Percentiles rank a stretch among this genome's conserved stretches.
Conservation (phyloP, 1,284 basidiomycete species). For the Ceratobasidium sp. region DNA sequence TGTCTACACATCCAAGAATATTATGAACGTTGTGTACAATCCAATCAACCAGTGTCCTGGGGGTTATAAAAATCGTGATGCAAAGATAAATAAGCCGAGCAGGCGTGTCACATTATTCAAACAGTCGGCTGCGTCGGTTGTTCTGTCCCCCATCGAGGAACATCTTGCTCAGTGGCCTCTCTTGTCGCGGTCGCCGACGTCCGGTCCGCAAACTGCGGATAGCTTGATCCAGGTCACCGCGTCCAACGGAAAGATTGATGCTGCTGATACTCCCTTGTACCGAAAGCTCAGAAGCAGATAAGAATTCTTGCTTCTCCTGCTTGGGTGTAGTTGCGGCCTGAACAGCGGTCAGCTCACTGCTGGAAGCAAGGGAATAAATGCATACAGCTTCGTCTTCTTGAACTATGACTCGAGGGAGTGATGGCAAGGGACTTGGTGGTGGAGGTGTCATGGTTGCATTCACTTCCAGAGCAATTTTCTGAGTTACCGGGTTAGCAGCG, state of each 20-base stretch:
- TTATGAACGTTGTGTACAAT: constrained; percentile 3
- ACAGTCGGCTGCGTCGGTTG: constrained; percentile 35
- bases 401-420: not conserved
- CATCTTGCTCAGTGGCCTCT: constrained; percentile 73
- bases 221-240: constrained; percentile 82
- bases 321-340: constrained; percentile 34
- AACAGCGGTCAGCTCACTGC: constrained; percentile 1
- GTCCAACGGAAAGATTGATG: constrained; percentile 64
- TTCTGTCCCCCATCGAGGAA: constrained; percentile 73
- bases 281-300: constrained; percentile 55
- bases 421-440: constrained; percentile 1
- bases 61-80: not conserved
- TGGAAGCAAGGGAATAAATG: not conserved
- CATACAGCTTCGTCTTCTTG: constrained; percentile 25
- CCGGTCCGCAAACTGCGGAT: constrained; percentile 79
- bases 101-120: constrained; percentile 2
- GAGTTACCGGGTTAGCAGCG: constrained; percentile 36
- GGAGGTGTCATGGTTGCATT: constrained; percentile 61
- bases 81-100: constrained; percentile 13
- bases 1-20: not conserved
- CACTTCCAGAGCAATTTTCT: constrained; percentile 83
- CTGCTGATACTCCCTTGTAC: constrained; percentile 47
- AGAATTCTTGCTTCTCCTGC: constrained; percentile 41
- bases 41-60: not conserved
- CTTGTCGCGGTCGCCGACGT: constrained; percentile 67